Conservation (phyloP, 345 rosid species). For the Stellera chamaejasme region DNA sequence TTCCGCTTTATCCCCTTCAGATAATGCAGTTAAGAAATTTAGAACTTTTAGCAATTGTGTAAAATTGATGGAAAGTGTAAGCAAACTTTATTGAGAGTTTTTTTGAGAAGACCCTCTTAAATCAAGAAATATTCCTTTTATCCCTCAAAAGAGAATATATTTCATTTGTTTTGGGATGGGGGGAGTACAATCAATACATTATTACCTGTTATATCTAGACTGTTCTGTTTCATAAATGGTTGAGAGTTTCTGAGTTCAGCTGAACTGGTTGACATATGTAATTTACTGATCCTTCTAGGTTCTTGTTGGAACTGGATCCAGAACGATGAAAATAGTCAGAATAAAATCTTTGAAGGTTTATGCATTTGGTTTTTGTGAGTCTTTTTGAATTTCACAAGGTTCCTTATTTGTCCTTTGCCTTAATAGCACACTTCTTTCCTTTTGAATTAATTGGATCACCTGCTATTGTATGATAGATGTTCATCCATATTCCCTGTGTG, state of each 20-base stretch:
- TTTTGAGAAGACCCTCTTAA: too few species aligned
- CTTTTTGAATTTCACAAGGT: slow-evolving; percentile 14
- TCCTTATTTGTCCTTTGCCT: neutral
- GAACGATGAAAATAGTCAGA: slow-evolving; percentile 74
- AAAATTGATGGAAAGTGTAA: too few species aligned
- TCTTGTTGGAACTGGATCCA: slow-evolving; percentile 94
- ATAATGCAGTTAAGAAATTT: too few species aligned
- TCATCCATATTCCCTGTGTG: slow-evolving; percentile 68
- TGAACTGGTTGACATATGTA: neutral
- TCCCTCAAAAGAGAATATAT: too few species aligned
- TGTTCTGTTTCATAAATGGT: slow-evolving; percentile 1
- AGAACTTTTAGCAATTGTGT: too few species aligned
- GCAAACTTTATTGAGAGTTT: too few species aligned
- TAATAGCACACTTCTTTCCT: neutral
- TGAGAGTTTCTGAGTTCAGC: neutral
- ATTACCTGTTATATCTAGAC: neutral
- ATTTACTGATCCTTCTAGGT: slow-evolving; percentile 35
- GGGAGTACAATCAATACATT: too few species aligned
- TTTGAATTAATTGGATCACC: slow-evolving; percentile 7
- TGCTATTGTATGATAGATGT: slow-evolving; percentile 38
- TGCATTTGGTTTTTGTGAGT: slow-evolving; percentile 96
- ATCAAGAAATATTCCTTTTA: too few species aligned
- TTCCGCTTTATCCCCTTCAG: too few species aligned
- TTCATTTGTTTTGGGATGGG: too few species aligned
- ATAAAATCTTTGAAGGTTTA: slow-evolving; percentile 73